Base-by-base conservation (phyloP, 2,329 filamentous ascomycete genomes). In the Fusarium sp. region DNA sequence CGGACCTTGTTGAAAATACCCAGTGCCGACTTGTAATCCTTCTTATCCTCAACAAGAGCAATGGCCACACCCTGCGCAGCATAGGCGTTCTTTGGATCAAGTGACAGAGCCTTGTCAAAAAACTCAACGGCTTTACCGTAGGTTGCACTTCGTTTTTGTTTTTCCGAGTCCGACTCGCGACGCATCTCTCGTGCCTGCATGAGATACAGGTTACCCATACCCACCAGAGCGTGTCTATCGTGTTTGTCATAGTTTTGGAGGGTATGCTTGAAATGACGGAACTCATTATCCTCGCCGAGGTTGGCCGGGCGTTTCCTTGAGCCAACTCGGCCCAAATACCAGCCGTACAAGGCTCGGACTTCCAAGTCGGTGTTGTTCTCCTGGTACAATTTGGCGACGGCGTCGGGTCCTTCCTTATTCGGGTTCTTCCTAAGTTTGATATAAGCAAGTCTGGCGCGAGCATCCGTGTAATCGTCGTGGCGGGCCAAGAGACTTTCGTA, bases 41-140 rank as follows among this genome's bases (percentile, higher is more conserved):
- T 98, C 84, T 93, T 96, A 80, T 98, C 95, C 80, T 99, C 96
- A 2, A 96, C 91, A 33, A 99, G 86, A 13, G 95, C 95, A 78
- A 99, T 98, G 18, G 94, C 96, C 72, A 99, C 91, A 68, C 97
- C 96, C 80, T 99, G 96, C 4, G 96, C 96, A 12, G 97, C 97
- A 80, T 97, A 97, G 1, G 96, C 95, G 75, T 98, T 99, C 83
- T 92, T 94, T 1, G 94, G 91, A 78, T 99, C 96, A n/a, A 99
- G 85, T 71, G 97, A 94, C 27, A 99, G 85, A 8, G 95, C 95
- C 83, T 99, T 99, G 80, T 98, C 96, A 76, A 98, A 99, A 83
- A 99, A 99, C 80, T 99, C 97, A 15, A 98, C 95, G 0, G 96
- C 95, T 74, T 95, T 94, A 79, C 91, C 90, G 79, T 98, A 99